A percentile compares a stretch with the other conserved stretches of the same genome.
phyloP scores from a whole-genome alignment of 1,139 yeast species.

The Diutina ranongensis region DNA sequence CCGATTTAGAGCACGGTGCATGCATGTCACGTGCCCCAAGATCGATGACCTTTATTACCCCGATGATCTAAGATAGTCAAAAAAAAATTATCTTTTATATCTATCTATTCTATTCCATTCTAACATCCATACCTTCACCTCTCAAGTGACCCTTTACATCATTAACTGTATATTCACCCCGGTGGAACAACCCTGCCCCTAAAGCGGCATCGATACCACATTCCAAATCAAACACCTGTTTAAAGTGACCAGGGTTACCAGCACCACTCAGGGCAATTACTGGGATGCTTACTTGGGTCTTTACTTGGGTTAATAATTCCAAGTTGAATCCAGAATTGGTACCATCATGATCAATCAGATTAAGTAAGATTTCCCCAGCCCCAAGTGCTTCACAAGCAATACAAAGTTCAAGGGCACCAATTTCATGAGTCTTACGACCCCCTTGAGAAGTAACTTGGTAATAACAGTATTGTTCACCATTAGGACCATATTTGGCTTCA shows the following conservation, averaged over 20 bases:
- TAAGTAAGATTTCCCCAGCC: slow-evolving; percentile 89
- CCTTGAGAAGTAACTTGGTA: slow-evolving; percentile 95
- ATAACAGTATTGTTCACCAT: slow-evolving; percentile 82
- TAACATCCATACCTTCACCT: slow-evolving; percentile 10
- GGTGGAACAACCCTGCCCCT: slow-evolving; percentile 97
- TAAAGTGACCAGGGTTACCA: slow-evolving; percentile 82
- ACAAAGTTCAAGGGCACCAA: slow-evolving; percentile 86
- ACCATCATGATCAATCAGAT: slow-evolving; percentile 95
- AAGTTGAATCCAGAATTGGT: slow-evolving; percentile 86
- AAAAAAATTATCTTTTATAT: neutral
- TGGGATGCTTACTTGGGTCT: slow-evolving; percentile 68
- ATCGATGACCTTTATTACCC: no score
- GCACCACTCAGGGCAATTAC: slow-evolving; percentile 98
- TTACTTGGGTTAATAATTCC: slow-evolving; percentile 70
- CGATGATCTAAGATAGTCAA: no score
- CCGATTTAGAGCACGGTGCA: no score
- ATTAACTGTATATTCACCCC: slow-evolving; percentile 80
- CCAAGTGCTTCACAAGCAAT: slow-evolving; percentile 85
- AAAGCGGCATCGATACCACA: slow-evolving; percentile 91
- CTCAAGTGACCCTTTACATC: slow-evolving; percentile 65
- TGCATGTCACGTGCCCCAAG: no score
- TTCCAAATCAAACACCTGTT: slow-evolving; percentile 62
- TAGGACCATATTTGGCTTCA: slow-evolving; percentile 55
- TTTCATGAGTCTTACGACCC: slow-evolving; percentile 78
- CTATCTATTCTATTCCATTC: neutral